Base-by-base conservation (phyloP, 1,284 basidiomycete species). In the Tylopilus orsonianus region DNA sequence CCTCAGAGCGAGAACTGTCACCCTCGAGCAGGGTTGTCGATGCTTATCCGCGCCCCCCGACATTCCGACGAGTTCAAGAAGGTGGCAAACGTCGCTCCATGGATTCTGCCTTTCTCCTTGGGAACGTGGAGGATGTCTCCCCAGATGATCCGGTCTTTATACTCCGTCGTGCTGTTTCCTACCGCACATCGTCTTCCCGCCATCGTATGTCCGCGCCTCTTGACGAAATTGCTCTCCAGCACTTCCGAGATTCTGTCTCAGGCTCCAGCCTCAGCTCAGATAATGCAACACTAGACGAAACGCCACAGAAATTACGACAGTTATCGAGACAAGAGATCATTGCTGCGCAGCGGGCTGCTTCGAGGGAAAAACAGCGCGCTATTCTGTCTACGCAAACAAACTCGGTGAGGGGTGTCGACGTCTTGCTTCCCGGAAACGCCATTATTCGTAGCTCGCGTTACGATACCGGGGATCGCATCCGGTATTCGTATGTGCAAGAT, bases 401-500 rank as follows among this genome's bases (percentile, higher is more conserved):
- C 64, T 80, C 85, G 2, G 78, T 87, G 16, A 81, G 91, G 46
- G 95, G 94, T 0, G 80, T 96, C 58, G 94, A 97, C 59, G 81
- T 97, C 13, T 69, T 91, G 4, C 72, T 97, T 7, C 87, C 90
- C 8, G 88, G 91, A 13, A 87, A 89, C 56, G 88, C 82, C 0
- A 82, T 89, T 58, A 78, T 97, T n/a, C 86, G 94, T 20, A 93
- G 89, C 58, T 83, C 88, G 2, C 77, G 90, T 14, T 81, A 83
- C 49, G 81, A 87, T 18, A 66, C 72, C 6, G 80, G 80, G 35
- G 85, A 90, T 57, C 76, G 75, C 44, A 86, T 93, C 73, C 83
- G 93, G 1, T 97, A 97, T 64, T 96, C 93, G 23, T 97, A 93
- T 62, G 85, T 97, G 35, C 86, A 92, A 53, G 89, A 89, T 53